These are phyloP conservation scores for Lasiodiplodia gonubiensis DNA, from an alignment of 2,329 filamentous ascomycete species.

Conservation along the genomic window DNA sequence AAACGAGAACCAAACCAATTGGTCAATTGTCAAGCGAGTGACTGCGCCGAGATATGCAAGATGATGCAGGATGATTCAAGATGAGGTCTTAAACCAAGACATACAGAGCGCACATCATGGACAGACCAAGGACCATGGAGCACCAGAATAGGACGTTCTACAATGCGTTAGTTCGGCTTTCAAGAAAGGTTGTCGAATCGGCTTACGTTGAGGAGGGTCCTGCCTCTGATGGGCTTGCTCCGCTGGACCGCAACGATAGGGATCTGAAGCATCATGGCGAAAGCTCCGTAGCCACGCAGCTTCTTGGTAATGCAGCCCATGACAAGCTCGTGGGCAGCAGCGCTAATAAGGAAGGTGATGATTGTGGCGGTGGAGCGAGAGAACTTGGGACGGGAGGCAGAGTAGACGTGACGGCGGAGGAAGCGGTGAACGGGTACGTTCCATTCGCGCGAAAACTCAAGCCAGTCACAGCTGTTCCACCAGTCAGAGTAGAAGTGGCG, in stretches of 20 bases:
- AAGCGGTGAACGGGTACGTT: slow-evolving; percentile 98
- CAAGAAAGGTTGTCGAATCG: slow-evolving; percentile 30
- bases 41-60: slow-evolving; percentile 14
- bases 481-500: slow-evolving; percentile 86
- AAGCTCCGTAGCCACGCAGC: slow-evolving; percentile 88
- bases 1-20: slow-evolving; percentile 1
- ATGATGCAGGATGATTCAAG: not conserved
- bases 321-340: slow-evolving; percentile 89
- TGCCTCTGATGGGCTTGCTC: slow-evolving; percentile 74
- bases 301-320: slow-evolving; percentile 99
- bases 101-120: slow-evolving; percentile 48
- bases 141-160: slow-evolving; percentile 87
- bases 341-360: slow-evolving; percentile 89
- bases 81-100: slow-evolving; percentile 40
- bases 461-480: slow-evolving; percentile 82
- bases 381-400: slow-evolving; percentile 76
- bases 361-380: slow-evolving; percentile 79
- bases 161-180: not conserved
- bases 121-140: slow-evolving; percentile 79
- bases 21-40: not conserved
- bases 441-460: slow-evolving; percentile 96
- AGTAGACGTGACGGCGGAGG: slow-evolving; percentile 92
- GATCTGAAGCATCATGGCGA: slow-evolving; percentile 95
- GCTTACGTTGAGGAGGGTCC: slow-evolving; percentile 71
- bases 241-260: slow-evolving; percentile 93